Evolutionary conservation across 2,329 filamentous ascomycete genomes (phyloP).

Genomic region (Beauveria australis): DNA sequence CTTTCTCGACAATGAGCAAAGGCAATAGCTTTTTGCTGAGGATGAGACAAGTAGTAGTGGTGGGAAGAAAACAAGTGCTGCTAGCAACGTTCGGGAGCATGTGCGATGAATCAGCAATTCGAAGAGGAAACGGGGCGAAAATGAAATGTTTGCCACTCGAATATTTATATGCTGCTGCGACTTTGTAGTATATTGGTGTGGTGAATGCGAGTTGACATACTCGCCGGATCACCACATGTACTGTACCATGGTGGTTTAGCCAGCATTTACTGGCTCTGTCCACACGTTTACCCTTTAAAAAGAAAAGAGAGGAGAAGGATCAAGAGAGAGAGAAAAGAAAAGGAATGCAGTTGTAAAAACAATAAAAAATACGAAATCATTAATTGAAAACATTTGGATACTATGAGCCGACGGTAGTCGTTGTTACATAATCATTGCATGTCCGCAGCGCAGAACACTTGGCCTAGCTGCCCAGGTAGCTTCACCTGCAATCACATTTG

Average conservation of each 20-base stretch:
- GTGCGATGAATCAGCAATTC: background rate
- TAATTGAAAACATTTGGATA: background rate
- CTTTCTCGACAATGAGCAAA: conserved; percentile 1
- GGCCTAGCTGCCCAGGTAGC: background rate
- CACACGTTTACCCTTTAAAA: too few relatives aligned
- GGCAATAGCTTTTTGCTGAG: conserved; percentile 2
- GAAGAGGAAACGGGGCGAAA: conserved; percentile 4
- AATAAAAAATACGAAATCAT: background rate
- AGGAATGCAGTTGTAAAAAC: background rate
- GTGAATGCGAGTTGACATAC: too few relatives aligned
- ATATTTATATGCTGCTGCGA: background rate
- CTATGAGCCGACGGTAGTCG: background rate
- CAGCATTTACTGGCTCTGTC: background rate
- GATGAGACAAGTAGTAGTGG: conserved; percentile 8
- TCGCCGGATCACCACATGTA: background rate
- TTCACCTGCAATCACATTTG: background rate
- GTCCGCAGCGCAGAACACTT: background rate
- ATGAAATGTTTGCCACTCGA: background rate
- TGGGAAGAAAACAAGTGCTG: conserved; percentile 3
- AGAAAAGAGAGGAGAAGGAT: too few relatives aligned
- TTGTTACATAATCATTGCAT: background rate
- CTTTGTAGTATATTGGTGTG: too few relatives aligned
- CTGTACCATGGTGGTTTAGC: background rate
- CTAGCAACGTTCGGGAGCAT: conserved; percentile 1
- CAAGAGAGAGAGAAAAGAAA: background rate